phyloP scores from a whole-genome alignment of 257 asterid species.

The Solanum medicagineum region DNA sequence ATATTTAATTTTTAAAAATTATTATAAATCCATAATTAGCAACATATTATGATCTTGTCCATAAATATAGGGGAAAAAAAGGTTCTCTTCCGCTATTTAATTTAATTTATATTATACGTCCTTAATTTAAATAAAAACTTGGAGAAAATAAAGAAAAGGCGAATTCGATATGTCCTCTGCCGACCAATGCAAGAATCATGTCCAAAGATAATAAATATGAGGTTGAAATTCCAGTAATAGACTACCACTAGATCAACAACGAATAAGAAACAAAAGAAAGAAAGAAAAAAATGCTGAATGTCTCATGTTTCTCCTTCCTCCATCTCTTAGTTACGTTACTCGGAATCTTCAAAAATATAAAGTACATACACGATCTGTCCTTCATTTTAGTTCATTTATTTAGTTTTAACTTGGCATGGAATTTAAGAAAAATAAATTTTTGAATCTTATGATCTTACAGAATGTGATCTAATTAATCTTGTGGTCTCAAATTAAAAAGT shows the following conservation, averaged over 20 bases:
- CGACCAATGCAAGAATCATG: not conserved
- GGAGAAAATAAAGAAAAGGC: no score
- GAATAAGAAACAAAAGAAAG: not conserved
- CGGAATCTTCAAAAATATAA: not conserved
- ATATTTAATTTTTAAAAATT: no score
- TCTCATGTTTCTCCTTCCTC: not conserved
- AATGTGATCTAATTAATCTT: not conserved
- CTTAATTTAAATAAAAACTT: no score
- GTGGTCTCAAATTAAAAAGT: not conserved
- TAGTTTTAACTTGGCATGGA: no score
- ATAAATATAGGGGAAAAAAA: no score
- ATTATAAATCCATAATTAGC: no score
- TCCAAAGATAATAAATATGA: constrained; percentile 8
- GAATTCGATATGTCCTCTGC: not conserved
- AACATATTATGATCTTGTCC: no score
- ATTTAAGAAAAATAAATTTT: not conserved
- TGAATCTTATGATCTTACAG: not conserved
- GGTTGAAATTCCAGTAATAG: constrained; percentile 5
- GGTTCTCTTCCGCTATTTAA: no score
- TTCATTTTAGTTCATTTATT: no score
- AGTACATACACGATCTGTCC: no score
- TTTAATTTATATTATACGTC: no score
- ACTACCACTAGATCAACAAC: not conserved
- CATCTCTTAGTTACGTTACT: no score
- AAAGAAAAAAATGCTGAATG: not conserved